Conservation (phyloP, 345 rosid species). For the Pistacia integerrima region DNA sequence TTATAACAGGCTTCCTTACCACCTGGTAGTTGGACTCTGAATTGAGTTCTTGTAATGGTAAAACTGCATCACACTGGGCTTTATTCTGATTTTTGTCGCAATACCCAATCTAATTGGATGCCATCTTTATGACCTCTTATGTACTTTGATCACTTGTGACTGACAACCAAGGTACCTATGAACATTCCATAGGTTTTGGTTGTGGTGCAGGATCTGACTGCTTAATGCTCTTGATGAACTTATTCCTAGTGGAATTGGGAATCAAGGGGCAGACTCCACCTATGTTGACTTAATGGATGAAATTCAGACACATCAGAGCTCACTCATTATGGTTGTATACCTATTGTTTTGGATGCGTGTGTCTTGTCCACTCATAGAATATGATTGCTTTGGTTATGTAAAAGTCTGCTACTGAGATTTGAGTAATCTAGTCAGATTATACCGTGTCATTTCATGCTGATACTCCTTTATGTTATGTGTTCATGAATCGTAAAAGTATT, state of each 20-base stretch:
- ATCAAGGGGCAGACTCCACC: not conserved
- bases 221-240: not conserved
- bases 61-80: not conserved
- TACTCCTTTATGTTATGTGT: not conserved
- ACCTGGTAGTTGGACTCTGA: not conserved
- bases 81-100: not conserved
- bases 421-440: not conserved
- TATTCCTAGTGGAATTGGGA: not conserved
- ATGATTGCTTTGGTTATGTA: not conserved
- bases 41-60: not conserved
- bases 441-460: not conserved
- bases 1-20: too few relatives aligned
- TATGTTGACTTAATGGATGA: not conserved
- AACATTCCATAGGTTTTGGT: not conserved
- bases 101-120: too few relatives aligned
- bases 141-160: not conserved
- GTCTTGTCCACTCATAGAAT: not conserved
- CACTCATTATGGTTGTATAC: not conserved
- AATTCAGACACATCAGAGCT: not conserved
- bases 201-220: not conserved
- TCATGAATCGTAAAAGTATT: not conserved
- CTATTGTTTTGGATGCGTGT: not conserved
- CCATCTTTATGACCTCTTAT: not conserved
- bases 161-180: not conserved
- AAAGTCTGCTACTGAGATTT: not conserved